Evolutionary conservation across 345 rosid species (phyloP), one percentile per base, ranked within the genome.

Genomic region (Physaria fendleri): DNA sequence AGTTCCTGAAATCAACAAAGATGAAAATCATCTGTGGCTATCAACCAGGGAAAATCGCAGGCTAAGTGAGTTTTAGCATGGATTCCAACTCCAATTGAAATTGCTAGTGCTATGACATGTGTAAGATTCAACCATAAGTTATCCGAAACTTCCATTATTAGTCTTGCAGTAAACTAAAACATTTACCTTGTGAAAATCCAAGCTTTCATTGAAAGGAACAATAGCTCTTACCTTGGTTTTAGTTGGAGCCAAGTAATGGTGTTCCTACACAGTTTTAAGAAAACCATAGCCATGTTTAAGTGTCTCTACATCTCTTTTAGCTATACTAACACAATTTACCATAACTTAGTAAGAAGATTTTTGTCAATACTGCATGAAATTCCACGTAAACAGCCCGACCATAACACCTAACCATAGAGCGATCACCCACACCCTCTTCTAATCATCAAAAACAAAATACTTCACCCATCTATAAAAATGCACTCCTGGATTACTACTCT

Each of bases 301-400:
- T 1, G 80, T 84, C 78, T 87, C 95, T 6, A 85, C 95, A 23
- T 85, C 95, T 25, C 95, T 91, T 59, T 87, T 87, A 25, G 95
- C 91, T 32, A 70, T 17, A 76, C 91, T 82, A 2, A 84, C 85
- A 35, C 95, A 87, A 15, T 38, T 22, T 1, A 85, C 80, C 95
- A 87, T 79, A 1, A 82, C 95, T 13, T 65, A 20, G 35, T 66
- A 82, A n/a, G 82, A 86, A 4, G 75, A 77, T 73, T 77, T 77
- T 23, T 46, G 38, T 32, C 69, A 55, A 47, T 82, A 84, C 57
- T 81, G 77, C 24, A 81, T 58, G 38, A 60, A 87, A 51, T 84
- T 87, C 71, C 79, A 87, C 24, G 85, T 39, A 48, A 84, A 87
- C 21, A 87, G 56, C n/a, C 81, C 81, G 7, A 77, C 71, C 87